Conservation (phyloP, 495 filamentous ascomycete genomes). For the Penicillium lividum region DNA sequence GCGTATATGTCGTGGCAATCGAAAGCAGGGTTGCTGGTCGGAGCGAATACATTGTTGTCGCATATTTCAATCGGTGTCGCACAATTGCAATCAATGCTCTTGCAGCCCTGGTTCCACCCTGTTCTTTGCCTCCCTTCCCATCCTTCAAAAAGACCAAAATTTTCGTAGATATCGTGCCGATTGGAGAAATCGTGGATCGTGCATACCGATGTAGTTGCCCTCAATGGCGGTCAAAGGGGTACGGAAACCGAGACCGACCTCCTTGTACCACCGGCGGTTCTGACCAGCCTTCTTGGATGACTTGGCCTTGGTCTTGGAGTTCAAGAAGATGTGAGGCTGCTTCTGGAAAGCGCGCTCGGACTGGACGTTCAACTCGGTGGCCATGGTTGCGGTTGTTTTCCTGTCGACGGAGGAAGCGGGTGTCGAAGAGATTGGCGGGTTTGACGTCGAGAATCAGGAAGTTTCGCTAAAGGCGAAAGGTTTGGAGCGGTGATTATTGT, state of each 20-base stretch:
- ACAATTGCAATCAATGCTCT: background rate
- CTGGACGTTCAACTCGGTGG: constrained; percentile 97
- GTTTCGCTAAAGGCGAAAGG: constrained; percentile 34
- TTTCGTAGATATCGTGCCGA: constrained; percentile 23
- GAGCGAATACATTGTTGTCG: constrained; percentile 4
- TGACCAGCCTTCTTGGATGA: constrained; percentile 78
- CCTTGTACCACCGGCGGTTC: constrained; percentile 99
- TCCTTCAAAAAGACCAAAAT: constrained; percentile 26
- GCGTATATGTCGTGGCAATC: background rate
- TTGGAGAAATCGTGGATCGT: constrained; percentile 32
- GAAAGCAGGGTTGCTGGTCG: background rate
- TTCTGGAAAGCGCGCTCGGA: constrained; percentile 98
- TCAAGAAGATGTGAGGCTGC: constrained; percentile 99
- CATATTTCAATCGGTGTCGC: constrained; percentile 1
- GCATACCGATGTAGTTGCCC: constrained; percentile 97
- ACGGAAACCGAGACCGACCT: constrained; percentile 97
- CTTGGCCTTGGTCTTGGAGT: constrained; percentile 87
- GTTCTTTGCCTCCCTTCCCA: constrained; percentile 23
- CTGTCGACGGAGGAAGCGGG: constrained; percentile 41
- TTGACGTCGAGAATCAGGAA: constrained; percentile 47
- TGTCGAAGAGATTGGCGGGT: constrained; percentile 43
- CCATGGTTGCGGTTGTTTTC: constrained; percentile 76
- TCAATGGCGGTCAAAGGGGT: constrained; percentile 98
- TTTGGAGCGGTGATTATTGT: constrained; percentile 36
- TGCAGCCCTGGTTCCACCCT: constrained; percentile 2